Percentiles rank a stretch among this genome's conserved stretches.
Evolutionary conservation across 768 basidiomycete species (phyloP).

Genomic region (Naganishia antarctica): DNA sequence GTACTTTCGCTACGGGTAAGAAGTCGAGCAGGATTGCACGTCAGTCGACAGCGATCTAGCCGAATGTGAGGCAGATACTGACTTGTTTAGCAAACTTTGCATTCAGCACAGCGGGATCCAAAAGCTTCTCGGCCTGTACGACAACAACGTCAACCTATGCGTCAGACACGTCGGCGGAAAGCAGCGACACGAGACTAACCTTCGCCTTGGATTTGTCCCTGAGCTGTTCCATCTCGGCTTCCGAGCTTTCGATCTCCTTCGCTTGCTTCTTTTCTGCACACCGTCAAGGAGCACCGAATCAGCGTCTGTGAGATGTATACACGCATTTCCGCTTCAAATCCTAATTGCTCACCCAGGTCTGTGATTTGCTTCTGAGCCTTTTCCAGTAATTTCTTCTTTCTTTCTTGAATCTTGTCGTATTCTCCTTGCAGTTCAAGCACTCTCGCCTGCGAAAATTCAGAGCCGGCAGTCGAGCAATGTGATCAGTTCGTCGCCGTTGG

Average conservation of each 20-base stretch:
- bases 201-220: conserved; percentile 6
- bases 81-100: conserved; percentile 20
- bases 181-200: background rate
- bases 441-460: background rate
- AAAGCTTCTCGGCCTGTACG: background rate
- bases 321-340: background rate
- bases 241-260: background rate
- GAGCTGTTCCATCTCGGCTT: conserved; percentile 4
- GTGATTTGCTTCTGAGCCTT: background rate
- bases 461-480: too few species aligned
- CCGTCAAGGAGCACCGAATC: too few species aligned
- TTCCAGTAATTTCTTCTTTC: conserved; percentile 1
- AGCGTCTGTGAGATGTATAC: background rate
- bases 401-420: background rate
- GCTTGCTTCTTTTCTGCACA: conserved; percentile 3
- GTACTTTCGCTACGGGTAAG: conserved; percentile 5
- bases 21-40: background rate
- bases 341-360: background rate
- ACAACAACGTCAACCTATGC: background rate
- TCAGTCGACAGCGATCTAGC: background rate
- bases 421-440: background rate
- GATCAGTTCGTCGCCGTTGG: too few species aligned
- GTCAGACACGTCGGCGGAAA: too few species aligned
- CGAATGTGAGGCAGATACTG: background rate
- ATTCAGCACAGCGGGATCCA: conserved; percentile 10